Conservation (phyloP, 2,329 filamentous ascomycete species). For the Spiromastix sp. region DNA sequence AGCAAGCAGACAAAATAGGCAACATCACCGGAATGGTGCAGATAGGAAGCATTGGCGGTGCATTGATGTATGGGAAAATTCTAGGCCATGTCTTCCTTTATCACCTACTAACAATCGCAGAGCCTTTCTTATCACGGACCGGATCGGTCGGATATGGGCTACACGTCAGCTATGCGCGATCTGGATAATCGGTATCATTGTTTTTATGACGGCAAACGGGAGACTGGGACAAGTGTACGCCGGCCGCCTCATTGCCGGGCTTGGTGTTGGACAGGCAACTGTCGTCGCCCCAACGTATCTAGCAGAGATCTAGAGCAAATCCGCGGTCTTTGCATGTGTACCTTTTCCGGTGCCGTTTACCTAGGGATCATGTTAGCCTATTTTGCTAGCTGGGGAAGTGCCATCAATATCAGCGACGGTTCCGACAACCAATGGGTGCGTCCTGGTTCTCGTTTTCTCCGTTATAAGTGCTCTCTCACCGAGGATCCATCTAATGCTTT, state of each 20-base stretch:
- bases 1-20: conserved; percentile 57
- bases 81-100: too few species aligned
- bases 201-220: conserved; percentile 33
- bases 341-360: conserved; percentile 63
- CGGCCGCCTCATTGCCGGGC: conserved; percentile 34
- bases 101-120: conserved; percentile 22
- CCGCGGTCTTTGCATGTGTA: conserved; percentile 62
- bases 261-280: conserved; percentile 34
- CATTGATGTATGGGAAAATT: conserved; percentile 42
- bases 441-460: neutral
- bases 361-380: conserved; percentile 69
- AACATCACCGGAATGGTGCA: conserved; percentile 78
- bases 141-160: conserved; percentile 34
- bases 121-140: conserved; percentile 38
- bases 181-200: conserved; percentile 33
- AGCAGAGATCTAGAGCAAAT: conserved; percentile 60
- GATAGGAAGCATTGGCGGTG: conserved; percentile 63
- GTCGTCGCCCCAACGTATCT: conserved; percentile 56
- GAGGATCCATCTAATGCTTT: too few species aligned
- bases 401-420: conserved; percentile 38
- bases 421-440: conserved; percentile 40
- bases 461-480: conserved; percentile 2
- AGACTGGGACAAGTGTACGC: conserved; percentile 32
- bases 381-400: conserved; percentile 60
- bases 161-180: conserved; percentile 31